phyloP scores from a whole-genome alignment of 2,329 filamentous ascomycete genomes.

The Arthrobotrys musiformis region DNA sequence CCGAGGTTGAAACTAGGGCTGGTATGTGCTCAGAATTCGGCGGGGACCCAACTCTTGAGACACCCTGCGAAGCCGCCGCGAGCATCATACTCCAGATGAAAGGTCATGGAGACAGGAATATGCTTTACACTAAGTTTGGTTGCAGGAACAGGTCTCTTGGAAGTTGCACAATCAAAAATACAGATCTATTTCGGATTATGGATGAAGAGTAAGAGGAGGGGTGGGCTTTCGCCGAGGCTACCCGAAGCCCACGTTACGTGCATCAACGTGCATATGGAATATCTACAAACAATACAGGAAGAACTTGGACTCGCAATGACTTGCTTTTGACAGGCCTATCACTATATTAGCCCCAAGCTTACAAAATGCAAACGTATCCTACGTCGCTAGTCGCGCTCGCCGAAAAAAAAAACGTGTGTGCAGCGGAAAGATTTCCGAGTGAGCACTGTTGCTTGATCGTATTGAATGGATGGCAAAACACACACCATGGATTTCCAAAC shows the following conservation, averaged over 20 bases:
- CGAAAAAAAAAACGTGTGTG: too few relatives aligned
- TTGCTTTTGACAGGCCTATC: background rate
- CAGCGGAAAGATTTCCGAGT: too few relatives aligned
- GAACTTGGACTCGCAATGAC: background rate
- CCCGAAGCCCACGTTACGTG: too few relatives aligned
- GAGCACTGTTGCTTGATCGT: too few relatives aligned
- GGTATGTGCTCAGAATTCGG: background rate
- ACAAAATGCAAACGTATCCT: too few relatives aligned
- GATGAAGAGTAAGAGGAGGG: conserved; percentile 58
- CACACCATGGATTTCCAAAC: too few relatives aligned
- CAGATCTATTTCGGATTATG: conserved; percentile 61
- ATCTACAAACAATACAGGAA: background rate
- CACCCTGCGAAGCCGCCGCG: conserved; percentile 32
- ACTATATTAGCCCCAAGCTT: background rate
- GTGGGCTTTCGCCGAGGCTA: conserved; percentile 35
- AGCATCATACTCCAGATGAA: conserved; percentile 47
- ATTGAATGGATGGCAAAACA: too few relatives aligned
- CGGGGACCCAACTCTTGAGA: conserved; percentile 21
- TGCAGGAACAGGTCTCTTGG: conserved; percentile 5
- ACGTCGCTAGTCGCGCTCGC: too few relatives aligned
- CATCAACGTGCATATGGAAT: background rate
- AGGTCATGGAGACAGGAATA: conserved; percentile 16
- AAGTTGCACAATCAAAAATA: conserved; percentile 60
- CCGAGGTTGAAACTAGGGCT: background rate
- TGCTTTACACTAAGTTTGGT: conserved; percentile 22